Percentiles rank a stretch among this genome's conserved stretches.
phyloP scores from a whole-genome alignment of 148 eudicot species.

The Dysphania ambrosioides region DNA sequence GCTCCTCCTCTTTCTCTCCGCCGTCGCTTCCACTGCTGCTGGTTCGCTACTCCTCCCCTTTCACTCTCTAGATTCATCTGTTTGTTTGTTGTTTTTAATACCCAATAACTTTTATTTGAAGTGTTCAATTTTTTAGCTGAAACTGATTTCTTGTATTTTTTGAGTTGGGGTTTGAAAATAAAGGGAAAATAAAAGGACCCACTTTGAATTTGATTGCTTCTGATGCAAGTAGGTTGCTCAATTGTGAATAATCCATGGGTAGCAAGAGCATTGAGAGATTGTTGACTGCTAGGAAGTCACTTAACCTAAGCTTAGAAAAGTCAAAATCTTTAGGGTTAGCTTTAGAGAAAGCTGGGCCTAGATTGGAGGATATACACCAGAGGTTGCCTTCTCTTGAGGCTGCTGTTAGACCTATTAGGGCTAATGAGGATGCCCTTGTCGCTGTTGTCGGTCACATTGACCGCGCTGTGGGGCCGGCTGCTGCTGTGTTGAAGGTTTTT shows the following conservation, averaged over 20 bases:
- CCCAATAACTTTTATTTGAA: neutral
- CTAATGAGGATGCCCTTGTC: conserved; percentile 54
- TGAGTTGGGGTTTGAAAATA: conserved; percentile 1
- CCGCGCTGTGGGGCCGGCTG: conserved; percentile 77
- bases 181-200: neutral
- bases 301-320: conserved; percentile 53
- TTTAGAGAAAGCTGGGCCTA: conserved; percentile 53
- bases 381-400: conserved; percentile 67
- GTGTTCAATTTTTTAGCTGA: conserved; percentile 22
- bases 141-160: conserved; percentile 7
- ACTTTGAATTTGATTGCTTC: conserved; percentile 27
- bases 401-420: conserved; percentile 70
- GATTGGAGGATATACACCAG: conserved; percentile 60
- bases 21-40: conserved; percentile 4
- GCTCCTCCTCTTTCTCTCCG: neutral
- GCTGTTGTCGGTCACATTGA: conserved; percentile 83
- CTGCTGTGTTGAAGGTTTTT: conserved; percentile 76
- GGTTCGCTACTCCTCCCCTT: conserved; percentile 15
- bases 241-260: conserved; percentile 29
- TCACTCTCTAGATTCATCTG: neutral
- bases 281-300: conserved; percentile 46
- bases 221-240: conserved; percentile 27
- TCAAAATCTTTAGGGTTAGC: conserved; percentile 44
- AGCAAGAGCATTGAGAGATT: conserved; percentile 35
- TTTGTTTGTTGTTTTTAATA: conserved; percentile 9